phyloP scores from a whole-genome alignment of 306 rosid species.

The Aeschynomene evenia region DNA sequence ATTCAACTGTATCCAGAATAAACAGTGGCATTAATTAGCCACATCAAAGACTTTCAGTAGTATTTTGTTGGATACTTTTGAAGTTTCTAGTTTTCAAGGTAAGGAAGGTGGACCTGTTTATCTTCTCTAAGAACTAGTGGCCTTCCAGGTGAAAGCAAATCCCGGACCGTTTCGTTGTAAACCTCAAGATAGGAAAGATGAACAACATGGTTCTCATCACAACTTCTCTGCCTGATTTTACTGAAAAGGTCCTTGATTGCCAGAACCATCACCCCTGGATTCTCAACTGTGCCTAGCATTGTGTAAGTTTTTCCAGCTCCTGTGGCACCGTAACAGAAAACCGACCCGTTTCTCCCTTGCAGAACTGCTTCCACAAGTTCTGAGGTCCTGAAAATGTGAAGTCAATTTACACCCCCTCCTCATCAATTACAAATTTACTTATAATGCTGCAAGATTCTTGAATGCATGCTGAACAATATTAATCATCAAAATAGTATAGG shows the following conservation, averaged over 20 bases:
- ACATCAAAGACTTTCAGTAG: not conserved
- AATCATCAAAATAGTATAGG: not conserved
- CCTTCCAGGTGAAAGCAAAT: slow-evolving; percentile 92
- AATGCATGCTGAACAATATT: slow-evolving; percentile 2
- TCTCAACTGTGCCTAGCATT: slow-evolving; percentile 90
- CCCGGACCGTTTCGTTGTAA: slow-evolving; percentile 90
- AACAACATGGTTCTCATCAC: slow-evolving; percentile 83
- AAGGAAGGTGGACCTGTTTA: slow-evolving; percentile 66
- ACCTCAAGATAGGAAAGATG: slow-evolving; percentile 95
- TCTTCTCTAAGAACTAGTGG: slow-evolving; percentile 95
- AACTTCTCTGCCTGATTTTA: slow-evolving; percentile 85
- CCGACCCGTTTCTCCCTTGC: slow-evolving; percentile 96
- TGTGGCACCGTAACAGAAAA: slow-evolving; percentile 94
- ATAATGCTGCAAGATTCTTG: not conserved
- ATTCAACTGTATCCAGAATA: not conserved
- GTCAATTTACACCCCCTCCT: slow-evolving; percentile 4
- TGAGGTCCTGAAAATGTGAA: slow-evolving; percentile 60
- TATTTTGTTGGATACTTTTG: not conserved
- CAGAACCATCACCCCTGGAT: slow-evolving; percentile 97
- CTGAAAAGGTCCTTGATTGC: slow-evolving; percentile 90
- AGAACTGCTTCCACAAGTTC: slow-evolving; percentile 93
- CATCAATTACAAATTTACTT: slow-evolving; percentile 5
- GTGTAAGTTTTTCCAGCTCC: slow-evolving; percentile 99
- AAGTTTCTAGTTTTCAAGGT: not conserved
- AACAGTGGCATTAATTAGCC: not conserved